These are phyloP conservation scores for Melanopsichium pennsylvanicum DNA, from an alignment of 1,284 basidiomycete species.

Conservation along the genomic window DNA sequence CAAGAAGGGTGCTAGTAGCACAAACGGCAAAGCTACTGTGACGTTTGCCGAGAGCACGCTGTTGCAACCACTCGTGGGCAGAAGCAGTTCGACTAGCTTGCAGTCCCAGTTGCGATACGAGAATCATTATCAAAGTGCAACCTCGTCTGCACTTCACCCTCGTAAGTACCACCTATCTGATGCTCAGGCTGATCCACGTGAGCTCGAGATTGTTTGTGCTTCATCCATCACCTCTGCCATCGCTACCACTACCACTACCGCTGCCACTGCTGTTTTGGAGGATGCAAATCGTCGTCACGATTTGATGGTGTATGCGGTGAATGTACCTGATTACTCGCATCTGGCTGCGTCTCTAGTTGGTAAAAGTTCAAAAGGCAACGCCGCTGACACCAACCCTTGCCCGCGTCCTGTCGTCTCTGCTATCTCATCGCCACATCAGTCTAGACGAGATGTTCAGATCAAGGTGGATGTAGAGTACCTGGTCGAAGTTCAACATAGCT, in stretches of 20 bases:
- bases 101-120: too few relatives aligned
- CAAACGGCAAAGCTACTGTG: constrained; percentile 8
- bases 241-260: constrained; percentile 1
- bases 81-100: too few relatives aligned
- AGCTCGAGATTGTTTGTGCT: constrained; percentile 6
- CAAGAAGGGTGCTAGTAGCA: too few relatives aligned
- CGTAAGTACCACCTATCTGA: constrained; percentile 17
- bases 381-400: constrained; percentile 18
- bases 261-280: constrained; percentile 2
- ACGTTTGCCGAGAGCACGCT: constrained; percentile 24
- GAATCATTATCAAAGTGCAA: too few relatives aligned
- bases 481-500: constrained; percentile 38
- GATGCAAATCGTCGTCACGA: too few relatives aligned
- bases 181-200: constrained; percentile 2
- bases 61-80: background rate
- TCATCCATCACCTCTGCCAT: background rate
- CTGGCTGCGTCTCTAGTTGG: background rate
- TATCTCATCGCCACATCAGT: background rate
- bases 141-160: constrained; percentile 10
- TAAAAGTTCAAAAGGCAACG: constrained; percentile 6
- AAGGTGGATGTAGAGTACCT: constrained; percentile 26
- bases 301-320: too few relatives aligned
- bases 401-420: constrained; percentile 2
- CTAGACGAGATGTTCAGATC: constrained; percentile 13
- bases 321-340: too few relatives aligned